These are phyloP conservation scores for Garcia nutans DNA, from an alignment of 345 rosid species.

Conservation along the genomic window DNA sequence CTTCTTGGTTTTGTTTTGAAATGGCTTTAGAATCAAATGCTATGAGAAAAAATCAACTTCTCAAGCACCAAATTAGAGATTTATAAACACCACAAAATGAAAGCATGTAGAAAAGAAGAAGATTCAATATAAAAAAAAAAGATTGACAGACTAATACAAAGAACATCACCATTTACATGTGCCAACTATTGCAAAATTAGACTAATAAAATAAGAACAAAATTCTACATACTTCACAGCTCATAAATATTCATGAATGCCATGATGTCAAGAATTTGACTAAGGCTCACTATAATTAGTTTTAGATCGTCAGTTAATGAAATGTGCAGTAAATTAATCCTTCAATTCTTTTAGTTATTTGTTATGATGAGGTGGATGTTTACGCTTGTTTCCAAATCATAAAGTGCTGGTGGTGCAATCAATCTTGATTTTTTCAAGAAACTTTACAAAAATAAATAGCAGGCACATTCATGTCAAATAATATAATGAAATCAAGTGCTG, in stretches of 20 bases:
- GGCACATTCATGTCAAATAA: neutral
- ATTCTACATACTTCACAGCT: neutral
- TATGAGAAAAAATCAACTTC: neutral
- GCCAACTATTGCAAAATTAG: neutral
- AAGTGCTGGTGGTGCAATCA: neutral
- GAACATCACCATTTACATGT: neutral
- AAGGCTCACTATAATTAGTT: neutral
- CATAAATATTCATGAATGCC: neutral
- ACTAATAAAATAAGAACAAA: neutral
- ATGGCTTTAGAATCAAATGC: neutral
- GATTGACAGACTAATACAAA: neutral
- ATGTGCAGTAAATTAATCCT: neutral
- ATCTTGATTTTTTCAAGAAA: neutral
- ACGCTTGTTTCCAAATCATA: neutral
- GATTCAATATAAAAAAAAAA: neutral
- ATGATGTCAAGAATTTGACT: neutral
- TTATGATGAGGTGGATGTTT: neutral
- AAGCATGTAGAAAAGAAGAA: neutral
- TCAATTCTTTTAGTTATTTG: neutral
- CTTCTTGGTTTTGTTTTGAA: neutral
- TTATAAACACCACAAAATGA: neutral
- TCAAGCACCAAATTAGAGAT: neutral
- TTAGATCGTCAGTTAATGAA: neutral
- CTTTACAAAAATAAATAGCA: neutral
- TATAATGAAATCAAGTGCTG: neutral